phyloP scores from a whole-genome alignment of 164 flowering plant genomes.

The Chimonanthus praecox region DNA sequence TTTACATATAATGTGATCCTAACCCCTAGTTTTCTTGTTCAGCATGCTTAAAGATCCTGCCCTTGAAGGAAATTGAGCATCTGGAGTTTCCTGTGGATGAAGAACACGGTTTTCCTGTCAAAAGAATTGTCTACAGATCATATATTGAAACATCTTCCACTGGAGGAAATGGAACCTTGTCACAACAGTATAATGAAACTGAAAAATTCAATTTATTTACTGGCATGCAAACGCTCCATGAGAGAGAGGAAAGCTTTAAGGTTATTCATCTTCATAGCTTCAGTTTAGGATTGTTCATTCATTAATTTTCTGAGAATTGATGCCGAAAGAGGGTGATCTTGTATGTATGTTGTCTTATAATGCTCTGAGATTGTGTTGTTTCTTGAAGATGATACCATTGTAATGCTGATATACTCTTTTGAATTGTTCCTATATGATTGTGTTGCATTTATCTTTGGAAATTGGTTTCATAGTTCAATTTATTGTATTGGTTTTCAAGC shows the following conservation, averaged over 20 bases:
- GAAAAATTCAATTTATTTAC: slow-evolving; percentile 77
- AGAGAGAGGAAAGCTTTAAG: slow-evolving; percentile 77
- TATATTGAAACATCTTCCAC: slow-evolving; percentile 25
- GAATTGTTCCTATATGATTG: too few relatives aligned
- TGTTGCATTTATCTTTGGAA: neutral
- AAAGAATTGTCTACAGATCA: slow-evolving; percentile 48
- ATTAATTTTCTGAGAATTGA: neutral
- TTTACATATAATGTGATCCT: neutral
- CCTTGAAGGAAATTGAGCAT: slow-evolving; percentile 64
- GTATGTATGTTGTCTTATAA: too few relatives aligned
- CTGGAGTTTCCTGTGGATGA: slow-evolving; percentile 47
- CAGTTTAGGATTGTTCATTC: neutral
- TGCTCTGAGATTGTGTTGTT: neutral
- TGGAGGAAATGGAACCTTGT: slow-evolving; percentile 24
- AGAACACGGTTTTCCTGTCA: slow-evolving; percentile 33
- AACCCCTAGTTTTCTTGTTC: slow-evolving; percentile 11
- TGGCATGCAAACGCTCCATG: slow-evolving; percentile 64
- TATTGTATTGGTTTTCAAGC: slow-evolving; percentile 10
- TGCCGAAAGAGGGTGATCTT: neutral
- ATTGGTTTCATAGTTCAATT: neutral
- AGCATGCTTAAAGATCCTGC: slow-evolving; percentile 84
- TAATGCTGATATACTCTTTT: neutral
- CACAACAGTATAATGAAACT: slow-evolving; percentile 8
- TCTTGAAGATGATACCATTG: neutral
- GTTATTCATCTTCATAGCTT: slow-evolving; percentile 28